Conservation (phyloP, 495 filamentous ascomycete genomes). For the Chaetomium cochliodes region DNA sequence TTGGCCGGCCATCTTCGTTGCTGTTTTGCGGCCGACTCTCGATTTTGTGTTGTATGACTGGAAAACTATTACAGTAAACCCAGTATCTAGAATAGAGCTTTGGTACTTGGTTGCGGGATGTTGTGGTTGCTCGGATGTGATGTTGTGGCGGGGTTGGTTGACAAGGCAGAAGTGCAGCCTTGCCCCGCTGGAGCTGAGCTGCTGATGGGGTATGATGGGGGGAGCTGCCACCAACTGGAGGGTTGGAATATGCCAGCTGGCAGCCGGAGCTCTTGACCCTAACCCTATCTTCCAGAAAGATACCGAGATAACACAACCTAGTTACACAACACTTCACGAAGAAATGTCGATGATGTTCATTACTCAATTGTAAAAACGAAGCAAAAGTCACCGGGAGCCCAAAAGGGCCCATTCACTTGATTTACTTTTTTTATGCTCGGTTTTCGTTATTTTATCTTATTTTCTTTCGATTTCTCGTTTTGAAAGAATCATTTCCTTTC, state of each 20-base stretch:
- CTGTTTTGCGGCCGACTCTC: not conserved
- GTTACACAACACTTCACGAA: too few relatives aligned
- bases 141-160: slow-evolving; percentile 16
- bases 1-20: slow-evolving; percentile 24
- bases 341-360: too few relatives aligned
- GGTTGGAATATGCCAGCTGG: not conserved
- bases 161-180: slow-evolving; percentile 35
- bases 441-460: too few relatives aligned
- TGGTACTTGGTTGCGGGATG: not conserved
- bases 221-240: not conserved
- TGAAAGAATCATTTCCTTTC: too few relatives aligned
- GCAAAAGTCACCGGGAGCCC: too few relatives aligned
- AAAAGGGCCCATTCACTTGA: too few relatives aligned
- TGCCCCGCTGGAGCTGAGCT: slow-evolving; percentile 27
- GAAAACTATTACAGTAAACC: not conserved
- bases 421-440: too few relatives aligned
- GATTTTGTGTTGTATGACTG: not conserved
- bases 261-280: too few relatives aligned
- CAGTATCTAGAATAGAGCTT: not conserved
- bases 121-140: not conserved
- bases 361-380: too few relatives aligned
- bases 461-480: too few relatives aligned
- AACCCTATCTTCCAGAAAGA: too few relatives aligned
- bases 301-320: too few relatives aligned
- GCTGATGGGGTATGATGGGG: not conserved